phyloP scores from a whole-genome alignment of 1,139 yeast genomes.

The Saccharomyces pastorianus region DNA sequence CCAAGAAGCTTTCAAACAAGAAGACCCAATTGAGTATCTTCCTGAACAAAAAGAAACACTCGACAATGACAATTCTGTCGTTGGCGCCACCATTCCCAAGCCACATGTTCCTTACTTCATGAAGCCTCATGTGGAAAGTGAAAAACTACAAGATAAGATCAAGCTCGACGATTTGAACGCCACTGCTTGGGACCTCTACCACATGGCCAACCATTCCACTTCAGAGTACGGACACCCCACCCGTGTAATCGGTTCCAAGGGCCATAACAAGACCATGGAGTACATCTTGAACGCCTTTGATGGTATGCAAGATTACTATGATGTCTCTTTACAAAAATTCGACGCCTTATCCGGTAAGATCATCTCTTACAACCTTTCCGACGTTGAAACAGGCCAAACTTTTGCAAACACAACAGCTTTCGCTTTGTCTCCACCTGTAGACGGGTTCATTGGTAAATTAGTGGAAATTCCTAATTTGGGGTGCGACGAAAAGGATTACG shows the following conservation, averaged over 20 bases:
- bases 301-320: conserved; percentile 56
- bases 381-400: conserved; percentile 47
- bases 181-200: conserved; percentile 57
- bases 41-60: background rate
- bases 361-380: conserved; percentile 41
- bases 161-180: conserved; percentile 47
- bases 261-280: conserved; percentile 72
- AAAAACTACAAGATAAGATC: conserved; percentile 53
- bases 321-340: conserved; percentile 58
- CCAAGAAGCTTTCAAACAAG: conserved; percentile 15
- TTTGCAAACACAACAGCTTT: conserved; percentile 47
- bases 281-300: conserved; percentile 55
- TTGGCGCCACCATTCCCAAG: conserved; percentile 6
- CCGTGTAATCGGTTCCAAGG: conserved; percentile 82
- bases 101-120: conserved; percentile 26
- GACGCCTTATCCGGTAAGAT: conserved; percentile 66
- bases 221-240: conserved; percentile 73
- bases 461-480: conserved; percentile 56
- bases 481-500: conserved; percentile 58
- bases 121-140: conserved; percentile 49
- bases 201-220: conserved; percentile 56
- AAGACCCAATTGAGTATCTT: conserved; percentile 4
- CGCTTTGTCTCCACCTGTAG: conserved; percentile 75
- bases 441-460: conserved; percentile 56
- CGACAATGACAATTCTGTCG: background rate